These are phyloP conservation scores for Wickerhamiella spandovensis DNA, from an alignment of 805 yeast genomes.

Conservation along the genomic window DNA sequence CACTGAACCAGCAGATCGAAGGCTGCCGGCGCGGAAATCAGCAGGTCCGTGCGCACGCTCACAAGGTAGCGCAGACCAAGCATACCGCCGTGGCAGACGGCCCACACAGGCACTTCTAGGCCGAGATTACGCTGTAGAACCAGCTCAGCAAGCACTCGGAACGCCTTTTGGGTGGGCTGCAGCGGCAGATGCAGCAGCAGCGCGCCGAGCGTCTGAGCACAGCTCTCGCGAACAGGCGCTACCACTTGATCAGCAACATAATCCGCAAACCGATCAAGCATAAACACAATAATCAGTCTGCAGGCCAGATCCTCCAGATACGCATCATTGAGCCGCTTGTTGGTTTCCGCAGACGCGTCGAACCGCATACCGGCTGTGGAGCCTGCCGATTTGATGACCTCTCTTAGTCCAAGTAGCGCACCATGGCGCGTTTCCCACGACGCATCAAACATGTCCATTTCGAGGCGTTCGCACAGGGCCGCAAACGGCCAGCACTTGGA, in stretches of 20 bases:
- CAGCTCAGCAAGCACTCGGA: conserved; percentile 49
- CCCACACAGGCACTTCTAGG: conserved; percentile 61
- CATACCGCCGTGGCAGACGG: conserved; percentile 97
- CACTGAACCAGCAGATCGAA: conserved; percentile 64
- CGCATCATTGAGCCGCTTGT: conserved; percentile 46
- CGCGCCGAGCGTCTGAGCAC: conserved; percentile 90
- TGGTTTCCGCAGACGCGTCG: conserved; percentile 48
- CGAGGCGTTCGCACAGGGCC: conserved; percentile 72
- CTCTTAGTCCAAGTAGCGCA: conserved; percentile 83
- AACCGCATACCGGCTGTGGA: conserved; percentile 69
- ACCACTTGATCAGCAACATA: conserved; percentile 95
- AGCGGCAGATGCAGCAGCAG: conserved; percentile 60
- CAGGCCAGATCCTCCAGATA: conserved; percentile 83
- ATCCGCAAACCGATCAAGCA: conserved; percentile 92
- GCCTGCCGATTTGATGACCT: conserved; percentile 71
- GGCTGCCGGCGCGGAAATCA: conserved; percentile 41
- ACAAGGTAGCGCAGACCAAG: conserved; percentile 86
- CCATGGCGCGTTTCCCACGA: conserved; percentile 96
- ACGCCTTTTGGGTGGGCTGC: conserved; percentile 45
- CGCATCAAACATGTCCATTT: conserved; percentile 69
- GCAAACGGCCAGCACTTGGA: conserved; percentile 85
- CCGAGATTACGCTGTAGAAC: conserved; percentile 47
- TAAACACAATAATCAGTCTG: conserved; percentile 70
- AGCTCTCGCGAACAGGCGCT: conserved; percentile 95
- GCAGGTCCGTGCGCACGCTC: conserved; percentile 71